Base-by-base conservation (phyloP, 768 basidiomycete genomes). In the Chalciporus chontae region DNA sequence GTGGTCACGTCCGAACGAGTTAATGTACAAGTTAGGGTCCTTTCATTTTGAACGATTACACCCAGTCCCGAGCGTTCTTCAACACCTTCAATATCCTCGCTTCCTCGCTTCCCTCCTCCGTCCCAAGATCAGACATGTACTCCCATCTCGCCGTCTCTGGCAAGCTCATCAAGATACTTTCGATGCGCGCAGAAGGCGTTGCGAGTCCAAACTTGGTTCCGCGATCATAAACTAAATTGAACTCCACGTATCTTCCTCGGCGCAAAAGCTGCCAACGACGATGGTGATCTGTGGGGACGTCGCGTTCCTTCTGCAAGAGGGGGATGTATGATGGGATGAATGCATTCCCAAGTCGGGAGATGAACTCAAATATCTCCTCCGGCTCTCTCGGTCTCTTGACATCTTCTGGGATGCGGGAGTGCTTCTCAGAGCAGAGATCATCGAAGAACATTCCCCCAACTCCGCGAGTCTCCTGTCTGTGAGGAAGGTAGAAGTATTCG, bases 391-490 rank as follows among this genome's bases (percentile, higher is more conserved):
- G 85, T 31, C 85, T 77, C 18, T 69, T 59, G 26, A 67, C 65
- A 6, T 66, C 61, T n/a, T 66, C 62, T 19, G 68, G 52, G 27
- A 93, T 73, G n/a, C 82, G 80, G n/a, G 74, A 63, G 64, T 93
- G 90, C 3, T 73, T 68, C 29, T 78, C 78, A 43, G 75, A 76
- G 57, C 77, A 82, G 49, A 98, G 80, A 65, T 99, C 96, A 66
- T 98, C 96, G 63, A 97, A 95, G 76, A 98, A 98, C 48, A 99
- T 73, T 0, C 96, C 96, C 27, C 96, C 96, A 43, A 99, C 71
- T 4, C 96, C 96, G 39, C 96, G 81, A 2, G 82, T 70, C 71
- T 98, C 96, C 26, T 70, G 64, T 10, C 96, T 83, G 67, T 98
- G 96, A 15, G 89, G 78, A 62, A 97, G 87, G 68, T 77, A 86